Conservation (phyloP, 257 asterid genomes). For the Fraxinus cuspidata region DNA sequence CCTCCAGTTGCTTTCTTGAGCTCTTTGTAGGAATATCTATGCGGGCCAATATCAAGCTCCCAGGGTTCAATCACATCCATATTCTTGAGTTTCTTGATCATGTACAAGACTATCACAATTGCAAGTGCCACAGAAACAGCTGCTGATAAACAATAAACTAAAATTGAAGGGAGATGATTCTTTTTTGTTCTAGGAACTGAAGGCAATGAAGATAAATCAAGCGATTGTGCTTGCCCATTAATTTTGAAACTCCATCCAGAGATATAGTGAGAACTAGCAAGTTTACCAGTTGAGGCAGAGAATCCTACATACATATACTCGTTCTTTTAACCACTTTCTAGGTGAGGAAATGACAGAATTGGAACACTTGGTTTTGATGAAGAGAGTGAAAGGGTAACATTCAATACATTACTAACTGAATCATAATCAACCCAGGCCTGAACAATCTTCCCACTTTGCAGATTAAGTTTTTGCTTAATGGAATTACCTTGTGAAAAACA, state of each 20-base stretch:
- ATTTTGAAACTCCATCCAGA: constrained; percentile 77
- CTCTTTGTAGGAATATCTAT: constrained; percentile 58
- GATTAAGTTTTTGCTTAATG: constrained; percentile 32
- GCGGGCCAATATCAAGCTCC: constrained; percentile 73
- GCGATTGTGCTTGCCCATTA: constrained; percentile 52
- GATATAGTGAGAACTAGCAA: constrained; percentile 68
- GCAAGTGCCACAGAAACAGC: constrained; percentile 31
- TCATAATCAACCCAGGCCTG: constrained; percentile 78
- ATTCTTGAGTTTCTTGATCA: constrained; percentile 42
- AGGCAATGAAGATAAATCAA: constrained; percentile 58
- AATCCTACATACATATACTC: constrained; percentile 78
- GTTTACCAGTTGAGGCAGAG: constrained; percentile 80
- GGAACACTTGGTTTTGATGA: constrained; percentile 54
- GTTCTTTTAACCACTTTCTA: no score
- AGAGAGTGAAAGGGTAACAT: constrained; percentile 61
- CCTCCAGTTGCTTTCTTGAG: constrained; percentile 67
- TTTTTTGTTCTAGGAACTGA: constrained; percentile 35
- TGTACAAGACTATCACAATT: constrained; percentile 25
- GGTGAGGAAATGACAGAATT: constrained; percentile 50
- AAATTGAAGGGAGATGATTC: constrained; percentile 24
- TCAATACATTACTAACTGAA: constrained; percentile 30
- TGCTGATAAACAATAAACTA: constrained; percentile 41
- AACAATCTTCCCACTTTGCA: constrained; percentile 53
- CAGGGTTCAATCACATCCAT: constrained; percentile 63
- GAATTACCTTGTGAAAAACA: constrained; percentile 27